Conservation (phyloP, 129 eudicot species). For the Artemisia tridentata region DNA sequence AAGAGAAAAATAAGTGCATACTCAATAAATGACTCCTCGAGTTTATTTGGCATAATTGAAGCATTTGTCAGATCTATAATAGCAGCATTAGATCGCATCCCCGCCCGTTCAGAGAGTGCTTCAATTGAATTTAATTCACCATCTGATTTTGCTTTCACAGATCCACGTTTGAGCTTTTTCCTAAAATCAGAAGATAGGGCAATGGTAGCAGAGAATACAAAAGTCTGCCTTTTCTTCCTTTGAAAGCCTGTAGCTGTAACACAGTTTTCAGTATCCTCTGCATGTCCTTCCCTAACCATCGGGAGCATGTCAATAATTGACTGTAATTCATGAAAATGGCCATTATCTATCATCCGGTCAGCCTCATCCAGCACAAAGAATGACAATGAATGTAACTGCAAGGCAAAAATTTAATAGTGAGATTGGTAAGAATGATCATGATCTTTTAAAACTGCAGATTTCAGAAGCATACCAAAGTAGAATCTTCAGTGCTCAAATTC, state of each 20-base stretch:
- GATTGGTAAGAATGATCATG: neutral
- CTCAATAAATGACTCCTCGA: conserved; percentile 96
- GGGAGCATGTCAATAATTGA: conserved; percentile 97
- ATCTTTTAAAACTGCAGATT: neutral
- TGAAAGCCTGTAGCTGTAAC: conserved; percentile 66
- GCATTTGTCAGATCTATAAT: conserved; percentile 79
- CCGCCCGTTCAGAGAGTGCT: conserved; percentile 86
- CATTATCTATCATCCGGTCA: conserved; percentile 92
- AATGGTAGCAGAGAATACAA: conserved; percentile 96
- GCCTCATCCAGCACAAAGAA: conserved; percentile 99
- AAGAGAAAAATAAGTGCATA: conserved; percentile 36
- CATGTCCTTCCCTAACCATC: conserved; percentile 47
- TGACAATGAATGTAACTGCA: conserved; percentile 88
- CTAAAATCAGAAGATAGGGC: conserved; percentile 91
- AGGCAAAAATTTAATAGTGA: neutral
- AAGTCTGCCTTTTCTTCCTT: conserved; percentile 91
- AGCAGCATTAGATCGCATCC: conserved; percentile 89
- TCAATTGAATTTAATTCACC: conserved; percentile 78
- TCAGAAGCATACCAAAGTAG: too few relatives aligned
- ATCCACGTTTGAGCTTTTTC: conserved; percentile 88
- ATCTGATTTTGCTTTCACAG: conserved; percentile 46
- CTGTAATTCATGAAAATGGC: conserved; percentile 95
- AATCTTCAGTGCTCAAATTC: too few relatives aligned
- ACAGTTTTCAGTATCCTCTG: conserved; percentile 56
- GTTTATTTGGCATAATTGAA: conserved; percentile 72